Evolutionary conservation across 1,284 basidiomycete species (phyloP), one percentile per base, ranked within the genome.

Genomic region (Fomitiporia mediterranea): DNA sequence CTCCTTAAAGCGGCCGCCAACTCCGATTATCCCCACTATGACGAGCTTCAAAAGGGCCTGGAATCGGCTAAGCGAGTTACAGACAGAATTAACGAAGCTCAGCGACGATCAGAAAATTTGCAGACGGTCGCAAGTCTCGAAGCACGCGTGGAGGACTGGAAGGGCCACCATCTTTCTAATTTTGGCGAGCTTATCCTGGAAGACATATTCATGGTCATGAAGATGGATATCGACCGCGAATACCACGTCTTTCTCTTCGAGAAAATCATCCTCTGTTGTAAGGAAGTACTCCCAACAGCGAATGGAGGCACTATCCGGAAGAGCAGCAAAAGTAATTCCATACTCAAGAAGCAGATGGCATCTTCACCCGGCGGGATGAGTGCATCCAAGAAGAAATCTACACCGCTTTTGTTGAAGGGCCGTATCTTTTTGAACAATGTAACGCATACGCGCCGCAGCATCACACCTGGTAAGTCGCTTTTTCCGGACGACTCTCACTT

Each of bases 181-280:
- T 99, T 99, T 64, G 97, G 97, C 59, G 83, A 89, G 60, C 84
- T 99, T 46, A 79, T 96, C 35, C 83, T 98, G 21, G 94, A 98
- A 68, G 96, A 98, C 69, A 82, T 94, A 58, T 99, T 99, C 71
- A 85, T 89, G 61, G 97, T 99, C 53, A 94, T 91, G 64, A 99
- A 99, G 74, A 91, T 89, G 60, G 94, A 97, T 60, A 91, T 94
- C 64, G 94, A 98, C 69, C 82, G 96, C 63, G 97, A 99, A 69
- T 99, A 99, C 67, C 94, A 97, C 66, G 95, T 99, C 56, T 99
- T 98, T 78, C 78, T 99, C 34, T 99, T 99, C 64, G 94, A 99
- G 73, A 94, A 94, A 74, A 99, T 99, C 72, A 91, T 99, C 65
- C 80, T 99, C 13, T 99, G 97, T 73, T 99, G 97, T 79, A 99